Evolutionary conservation across 805 yeast species (phyloP).

Genomic region (Nakazawaea ishiwadae): DNA sequence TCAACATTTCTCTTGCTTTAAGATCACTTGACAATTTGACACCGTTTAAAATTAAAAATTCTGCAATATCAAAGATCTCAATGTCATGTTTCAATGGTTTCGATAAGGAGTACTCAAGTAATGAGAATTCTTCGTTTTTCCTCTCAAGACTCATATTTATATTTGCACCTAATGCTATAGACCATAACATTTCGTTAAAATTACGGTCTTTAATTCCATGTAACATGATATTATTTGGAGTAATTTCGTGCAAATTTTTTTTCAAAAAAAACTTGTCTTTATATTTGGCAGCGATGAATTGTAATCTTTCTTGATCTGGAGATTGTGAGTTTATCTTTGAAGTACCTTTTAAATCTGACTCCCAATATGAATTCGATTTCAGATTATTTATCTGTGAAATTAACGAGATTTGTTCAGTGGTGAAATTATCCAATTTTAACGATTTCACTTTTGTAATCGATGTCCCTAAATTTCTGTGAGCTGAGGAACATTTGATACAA

Average conservation of each 20-base stretch:
- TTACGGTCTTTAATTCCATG: conserved; percentile 49
- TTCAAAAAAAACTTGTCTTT: conserved; percentile 41
- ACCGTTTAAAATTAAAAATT: conserved; percentile 55
- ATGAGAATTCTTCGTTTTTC: conserved; percentile 21
- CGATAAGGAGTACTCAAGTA: conserved; percentile 51
- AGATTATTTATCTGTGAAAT: conserved; percentile 50
- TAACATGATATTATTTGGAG: conserved; percentile 35
- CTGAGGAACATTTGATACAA: conserved; percentile 83
- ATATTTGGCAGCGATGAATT: conserved; percentile 67
- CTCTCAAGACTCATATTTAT: conserved; percentile 34
- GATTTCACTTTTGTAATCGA: conserved; percentile 77
- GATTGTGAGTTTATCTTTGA: conserved; percentile 27
- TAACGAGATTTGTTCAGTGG: conserved; percentile 53
- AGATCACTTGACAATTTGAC: conserved; percentile 36
- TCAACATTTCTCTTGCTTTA: conserved; percentile 30
- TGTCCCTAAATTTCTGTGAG: conserved; percentile 83
- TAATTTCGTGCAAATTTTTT: conserved; percentile 7
- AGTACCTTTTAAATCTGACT: conserved; percentile 29
- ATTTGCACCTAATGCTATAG: conserved; percentile 46
- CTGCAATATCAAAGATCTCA: conserved; percentile 45
- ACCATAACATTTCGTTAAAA: conserved; percentile 35
- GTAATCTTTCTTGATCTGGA: conserved; percentile 42
- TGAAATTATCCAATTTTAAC: conserved; percentile 66
- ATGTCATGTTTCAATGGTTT: conserved; percentile 18
- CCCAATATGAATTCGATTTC: conserved; percentile 56